A percentile compares a stretch with the other conserved stretches of the same genome.
These are phyloP conservation scores for Brassica cretica DNA, from an alignment of 345 rosid species.

Conservation along the genomic window DNA sequence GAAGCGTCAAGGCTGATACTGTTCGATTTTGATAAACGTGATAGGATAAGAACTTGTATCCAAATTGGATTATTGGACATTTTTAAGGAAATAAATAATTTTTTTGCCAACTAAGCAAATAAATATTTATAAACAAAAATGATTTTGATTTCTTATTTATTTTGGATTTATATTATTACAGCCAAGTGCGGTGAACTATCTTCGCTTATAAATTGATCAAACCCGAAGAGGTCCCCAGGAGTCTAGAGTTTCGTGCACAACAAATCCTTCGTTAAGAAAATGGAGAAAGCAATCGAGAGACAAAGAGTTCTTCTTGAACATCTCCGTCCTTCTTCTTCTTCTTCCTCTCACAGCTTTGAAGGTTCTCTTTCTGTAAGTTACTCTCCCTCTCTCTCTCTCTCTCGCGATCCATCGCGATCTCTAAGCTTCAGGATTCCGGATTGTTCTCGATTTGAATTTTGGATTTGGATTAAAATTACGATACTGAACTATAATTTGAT, in stretches of 20 bases:
- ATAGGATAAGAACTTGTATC: background rate
- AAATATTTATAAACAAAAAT: background rate
- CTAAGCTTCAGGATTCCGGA: background rate
- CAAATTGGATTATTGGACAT: background rate
- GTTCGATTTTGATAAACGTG: slow-evolving; percentile 1
- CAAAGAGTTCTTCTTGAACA: slow-evolving; percentile 86
- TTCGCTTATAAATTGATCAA: slow-evolving; percentile 26
- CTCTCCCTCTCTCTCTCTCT: background rate
- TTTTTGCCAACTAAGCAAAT: background rate
- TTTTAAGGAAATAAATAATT: background rate
- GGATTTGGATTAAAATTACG: background rate
- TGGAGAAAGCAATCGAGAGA: slow-evolving; percentile 92
- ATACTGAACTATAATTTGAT: too few species aligned
- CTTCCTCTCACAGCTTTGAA: slow-evolving; percentile 47
- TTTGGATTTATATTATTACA: background rate
- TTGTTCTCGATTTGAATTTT: slow-evolving; percentile 17
- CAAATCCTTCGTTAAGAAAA: slow-evolving; percentile 24
- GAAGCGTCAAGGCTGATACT: background rate
- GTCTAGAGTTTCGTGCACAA: slow-evolving; percentile 34
- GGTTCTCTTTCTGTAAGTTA: slow-evolving; percentile 67
- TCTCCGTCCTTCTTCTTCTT: slow-evolving; percentile 68
- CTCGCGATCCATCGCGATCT: slow-evolving; percentile 8
- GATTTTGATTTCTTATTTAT: background rate
- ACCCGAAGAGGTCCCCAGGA: background rate
- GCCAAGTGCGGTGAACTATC: slow-evolving; percentile 19